These are phyloP conservation scores for Dioszegia hungarica DNA, from an alignment of 768 basidiomycete genomes.

Conservation along the genomic window DNA sequence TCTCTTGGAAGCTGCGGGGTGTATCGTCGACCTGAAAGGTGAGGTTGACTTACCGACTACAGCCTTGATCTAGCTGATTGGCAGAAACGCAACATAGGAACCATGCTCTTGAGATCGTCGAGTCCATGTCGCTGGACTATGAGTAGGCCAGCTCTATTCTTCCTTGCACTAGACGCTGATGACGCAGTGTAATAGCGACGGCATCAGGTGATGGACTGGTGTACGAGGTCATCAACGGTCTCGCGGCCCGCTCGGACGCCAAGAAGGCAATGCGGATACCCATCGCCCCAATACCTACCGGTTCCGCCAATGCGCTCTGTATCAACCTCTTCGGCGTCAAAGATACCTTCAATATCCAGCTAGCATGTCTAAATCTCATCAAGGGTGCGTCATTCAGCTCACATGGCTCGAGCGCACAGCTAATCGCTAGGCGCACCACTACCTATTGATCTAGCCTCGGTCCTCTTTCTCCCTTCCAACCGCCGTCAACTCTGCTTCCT, in stretches of 20 bases:
- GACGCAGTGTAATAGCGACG: conserved; percentile 39
- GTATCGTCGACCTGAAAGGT: conserved; percentile 40
- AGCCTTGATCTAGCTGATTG: neutral
- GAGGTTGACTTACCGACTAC: neutral
- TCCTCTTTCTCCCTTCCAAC: conserved; percentile 31
- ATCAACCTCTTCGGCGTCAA: conserved; percentile 44
- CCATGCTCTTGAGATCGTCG: conserved; percentile 46
- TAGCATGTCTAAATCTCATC: conserved; percentile 46
- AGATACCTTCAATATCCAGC: conserved; percentile 43
- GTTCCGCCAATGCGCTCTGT: conserved; percentile 45
- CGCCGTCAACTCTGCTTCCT: conserved; percentile 38
- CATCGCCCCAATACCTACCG: conserved; percentile 47
- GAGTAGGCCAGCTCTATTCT: conserved; percentile 31
- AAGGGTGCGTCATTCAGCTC: conserved; percentile 33
- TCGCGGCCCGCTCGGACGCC: conserved; percentile 44
- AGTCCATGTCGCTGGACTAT: conserved; percentile 30
- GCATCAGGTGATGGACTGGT: conserved; percentile 49
- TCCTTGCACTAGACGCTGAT: neutral
- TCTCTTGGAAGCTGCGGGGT: conserved; percentile 45
- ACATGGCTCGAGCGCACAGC: neutral
- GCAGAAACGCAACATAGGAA: conserved; percentile 44
- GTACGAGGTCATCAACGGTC: conserved; percentile 48
- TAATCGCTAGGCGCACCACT: conserved; percentile 23
- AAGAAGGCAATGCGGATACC: conserved; percentile 42
- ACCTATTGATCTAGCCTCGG: conserved; percentile 44